These are phyloP conservation scores for Pythium dissimile DNA, from an alignment of 352 stramenopile genomes.

Conservation along the genomic window DNA sequence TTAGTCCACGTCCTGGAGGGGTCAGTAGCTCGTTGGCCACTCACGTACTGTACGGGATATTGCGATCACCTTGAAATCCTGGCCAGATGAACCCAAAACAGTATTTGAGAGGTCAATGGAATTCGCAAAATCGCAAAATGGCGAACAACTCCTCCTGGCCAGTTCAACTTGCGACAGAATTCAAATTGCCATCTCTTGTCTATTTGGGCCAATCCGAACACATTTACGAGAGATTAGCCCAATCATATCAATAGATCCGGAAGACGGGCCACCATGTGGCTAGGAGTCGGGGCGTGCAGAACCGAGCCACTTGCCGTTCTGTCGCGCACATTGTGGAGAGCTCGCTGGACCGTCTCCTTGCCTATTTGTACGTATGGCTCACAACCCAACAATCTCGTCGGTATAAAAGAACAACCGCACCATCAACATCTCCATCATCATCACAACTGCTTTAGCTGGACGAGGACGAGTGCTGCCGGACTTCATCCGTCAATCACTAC, in stretches of 20 bases:
- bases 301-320: background rate
- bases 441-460: background rate
- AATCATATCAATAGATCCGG: conserved; percentile 9
- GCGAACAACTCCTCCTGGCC: conserved; percentile 1
- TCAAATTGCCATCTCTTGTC: conserved; percentile 13
- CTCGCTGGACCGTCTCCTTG: too few species aligned
- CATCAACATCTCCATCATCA: background rate
- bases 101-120: background rate
- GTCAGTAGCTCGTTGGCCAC: too few species aligned
- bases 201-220: conserved; percentile 14
- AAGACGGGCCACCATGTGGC: conserved; percentile 24
- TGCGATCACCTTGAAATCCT: too few species aligned
- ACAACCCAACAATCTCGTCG: background rate
- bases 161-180: conserved; percentile 25
- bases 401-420: too few species aligned
- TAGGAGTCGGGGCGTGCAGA: background rate
- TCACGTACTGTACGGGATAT: too few species aligned
- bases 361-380: too few species aligned
- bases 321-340: background rate
- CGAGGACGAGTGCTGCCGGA: background rate
- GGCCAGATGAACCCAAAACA: background rate
- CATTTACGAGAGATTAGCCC: background rate
- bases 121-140: conserved; percentile 8
- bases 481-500: background rate
- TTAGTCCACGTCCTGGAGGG: too few species aligned